Base-by-base conservation (phyloP, 2,329 filamentous ascomycete species). In the Clonostachys sp. region DNA sequence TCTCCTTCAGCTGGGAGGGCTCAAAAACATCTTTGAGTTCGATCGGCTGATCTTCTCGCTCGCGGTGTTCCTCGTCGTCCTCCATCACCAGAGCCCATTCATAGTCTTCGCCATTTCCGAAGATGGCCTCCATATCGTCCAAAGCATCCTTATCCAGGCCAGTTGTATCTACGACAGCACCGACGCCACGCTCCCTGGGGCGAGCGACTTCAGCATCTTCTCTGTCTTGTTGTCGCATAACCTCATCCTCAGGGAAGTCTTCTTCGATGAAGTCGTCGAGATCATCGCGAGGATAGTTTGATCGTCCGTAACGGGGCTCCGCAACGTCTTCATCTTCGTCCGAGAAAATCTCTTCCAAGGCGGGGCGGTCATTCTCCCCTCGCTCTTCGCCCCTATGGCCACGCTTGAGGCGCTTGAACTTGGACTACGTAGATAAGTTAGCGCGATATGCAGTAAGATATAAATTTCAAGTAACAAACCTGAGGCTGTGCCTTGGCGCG, bases 11-110 rank as follows among this genome's bases (percentile, higher is more conserved):
- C 64, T 99, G 91, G 4, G 91, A 95, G 1, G 94, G 94, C 67
- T 99, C 94, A 59, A 99, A 99, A 45, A 99, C 92, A 63, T 99
- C 92, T 71, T 97, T 96, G 52, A 99, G 80, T 66, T 96, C 90
- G 40, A 97, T 82, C 41, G 86, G 85, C 58, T 91, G 88, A 55
- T 95, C 89, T 51, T 89, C 87, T 50, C 84, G 80, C 54, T 87
- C 78, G 48, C 87, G 83, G 43, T 89, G 84, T 54, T 95, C 89
- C 54, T 91, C 87, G 44, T 91, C 86, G 42, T 94, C 88, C 65
- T 97, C 91, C 60, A 92, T 77, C 45, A 92, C 87, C 43, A 99
- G 73, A 9, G 92, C 94, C 84, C 95, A 99, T 57, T 91, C 86
- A 62, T 97, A 99, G 61, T 99, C 94, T 54, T 89, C 90, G 48